Conservation (phyloP, 2,329 filamentous ascomycete genomes). For the Myriosclerotinia duriaeana region DNA sequence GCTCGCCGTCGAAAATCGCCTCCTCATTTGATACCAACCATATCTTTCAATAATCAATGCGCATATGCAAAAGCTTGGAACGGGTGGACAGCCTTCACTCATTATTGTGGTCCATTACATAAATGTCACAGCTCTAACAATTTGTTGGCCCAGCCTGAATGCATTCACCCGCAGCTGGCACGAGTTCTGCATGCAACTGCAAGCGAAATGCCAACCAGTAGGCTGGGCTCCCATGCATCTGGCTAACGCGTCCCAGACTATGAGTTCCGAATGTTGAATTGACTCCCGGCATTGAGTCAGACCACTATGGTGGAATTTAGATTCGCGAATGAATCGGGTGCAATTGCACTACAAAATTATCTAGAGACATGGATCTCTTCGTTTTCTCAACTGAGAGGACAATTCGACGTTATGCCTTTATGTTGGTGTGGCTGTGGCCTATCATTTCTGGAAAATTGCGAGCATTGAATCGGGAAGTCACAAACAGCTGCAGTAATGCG, state of each 20-base stretch:
- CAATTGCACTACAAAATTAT: not conserved
- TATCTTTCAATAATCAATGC: not conserved
- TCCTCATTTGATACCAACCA: constrained; percentile 7
- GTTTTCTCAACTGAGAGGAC: not conserved
- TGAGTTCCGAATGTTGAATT: constrained; percentile 11
- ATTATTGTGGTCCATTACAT: constrained; percentile 13
- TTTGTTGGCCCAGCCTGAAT: constrained; percentile 16
- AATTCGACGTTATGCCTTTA: not conserved
- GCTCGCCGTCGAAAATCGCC: not conserved
- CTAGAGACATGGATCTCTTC: not conserved
- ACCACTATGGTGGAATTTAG: constrained; percentile 21
- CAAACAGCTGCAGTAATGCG: not conserved
- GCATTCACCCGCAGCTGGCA: constrained; percentile 13
- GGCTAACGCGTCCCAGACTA: constrained; percentile 11
- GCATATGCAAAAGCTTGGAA: not conserved
- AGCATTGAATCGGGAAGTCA: not conserved
- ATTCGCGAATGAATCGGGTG: constrained; percentile 15
- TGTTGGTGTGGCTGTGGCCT: constrained; percentile 4
- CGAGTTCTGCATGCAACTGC: constrained; percentile 5
- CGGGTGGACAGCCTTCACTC: not conserved
- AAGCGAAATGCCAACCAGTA: constrained; percentile 13
- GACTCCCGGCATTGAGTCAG: constrained; percentile 15
- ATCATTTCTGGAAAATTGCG: not conserved
- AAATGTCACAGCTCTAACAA: constrained; percentile 13
- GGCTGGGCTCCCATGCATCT: constrained; percentile 14